Conservation (phyloP, 2,329 filamentous ascomycete species). For the Penicillium sp. region DNA sequence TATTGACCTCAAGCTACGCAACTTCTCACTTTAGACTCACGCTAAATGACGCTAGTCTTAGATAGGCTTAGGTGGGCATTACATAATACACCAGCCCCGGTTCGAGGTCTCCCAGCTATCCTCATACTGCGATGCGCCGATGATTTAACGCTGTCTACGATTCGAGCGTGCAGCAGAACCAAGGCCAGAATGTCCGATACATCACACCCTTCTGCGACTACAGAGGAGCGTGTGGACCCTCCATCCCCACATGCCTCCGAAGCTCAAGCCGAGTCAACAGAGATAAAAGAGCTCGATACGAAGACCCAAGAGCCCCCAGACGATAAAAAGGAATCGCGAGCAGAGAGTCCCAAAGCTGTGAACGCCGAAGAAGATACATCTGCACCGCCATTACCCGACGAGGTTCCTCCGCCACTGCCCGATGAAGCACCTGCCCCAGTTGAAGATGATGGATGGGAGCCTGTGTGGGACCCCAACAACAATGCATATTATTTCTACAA, state of each 20-base stretch:
- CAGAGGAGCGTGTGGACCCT: conserved; percentile 77
- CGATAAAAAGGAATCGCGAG: no score
- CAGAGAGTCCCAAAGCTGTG: conserved; percentile 38
- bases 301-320: conserved; percentile 3
- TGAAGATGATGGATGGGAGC: conserved; percentile 70
- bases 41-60: neutral
- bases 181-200: conserved; percentile 13
- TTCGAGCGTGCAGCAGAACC: neutral
- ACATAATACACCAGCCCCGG: no score
- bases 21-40: neutral
- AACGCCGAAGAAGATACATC: conserved; percentile 17
- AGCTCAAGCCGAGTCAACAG: conserved; percentile 22
- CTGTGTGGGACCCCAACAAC: conserved; percentile 65
- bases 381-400: conserved; percentile 40
- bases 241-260: conserved; percentile 76
- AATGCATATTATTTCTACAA: conserved; percentile 82
- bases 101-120: neutral
- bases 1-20: no score
- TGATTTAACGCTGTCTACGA: neutral
- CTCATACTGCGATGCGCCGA: conserved; percentile 2
- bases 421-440: conserved; percentile 46
- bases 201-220: neutral
- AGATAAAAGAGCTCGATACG: neutral
- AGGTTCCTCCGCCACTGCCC: conserved; percentile 48
- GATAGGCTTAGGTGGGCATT: neutral